Conservation (phyloP, 495 filamentous ascomycete genomes). For the Hyaloscypha bicolor region DNA sequence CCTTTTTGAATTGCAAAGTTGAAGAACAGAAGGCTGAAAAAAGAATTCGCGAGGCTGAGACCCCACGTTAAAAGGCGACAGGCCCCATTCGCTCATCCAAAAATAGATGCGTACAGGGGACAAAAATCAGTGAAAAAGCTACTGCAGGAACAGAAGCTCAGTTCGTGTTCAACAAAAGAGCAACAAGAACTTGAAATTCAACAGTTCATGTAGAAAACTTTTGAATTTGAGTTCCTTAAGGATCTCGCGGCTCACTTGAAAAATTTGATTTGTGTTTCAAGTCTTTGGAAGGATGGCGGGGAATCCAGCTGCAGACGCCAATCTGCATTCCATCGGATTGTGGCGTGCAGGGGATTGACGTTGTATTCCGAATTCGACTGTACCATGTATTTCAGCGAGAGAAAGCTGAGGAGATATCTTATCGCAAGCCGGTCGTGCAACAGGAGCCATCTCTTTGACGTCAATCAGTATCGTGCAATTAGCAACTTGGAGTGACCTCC, state of each 20-base stretch:
- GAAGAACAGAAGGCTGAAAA: neutral
- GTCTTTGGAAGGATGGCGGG: neutral
- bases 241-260: neutral
- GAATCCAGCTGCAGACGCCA: neutral
- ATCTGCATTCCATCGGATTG: neutral
- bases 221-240: neutral
- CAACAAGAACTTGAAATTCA: neutral
- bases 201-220: no score
- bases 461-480: neutral
- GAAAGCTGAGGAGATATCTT: neutral
- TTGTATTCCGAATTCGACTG: neutral
- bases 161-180: slow-evolving; percentile 15
- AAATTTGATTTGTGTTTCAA: neutral
- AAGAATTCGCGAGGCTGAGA: slow-evolving; percentile 2
- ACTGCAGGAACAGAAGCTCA: slow-evolving; percentile 17
- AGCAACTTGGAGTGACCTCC: neutral
- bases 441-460: neutral
- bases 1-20: neutral
- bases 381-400: neutral
- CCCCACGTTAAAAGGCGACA: neutral
- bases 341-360: neutral
- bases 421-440: neutral
- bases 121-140: neutral
- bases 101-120: neutral
- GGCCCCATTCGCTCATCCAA: neutral